Evolutionary conservation across 2,329 filamentous ascomycete species (phyloP), one percentile per base, ranked within the genome.

Genomic region (Apiospora rasikravindrae): DNA sequence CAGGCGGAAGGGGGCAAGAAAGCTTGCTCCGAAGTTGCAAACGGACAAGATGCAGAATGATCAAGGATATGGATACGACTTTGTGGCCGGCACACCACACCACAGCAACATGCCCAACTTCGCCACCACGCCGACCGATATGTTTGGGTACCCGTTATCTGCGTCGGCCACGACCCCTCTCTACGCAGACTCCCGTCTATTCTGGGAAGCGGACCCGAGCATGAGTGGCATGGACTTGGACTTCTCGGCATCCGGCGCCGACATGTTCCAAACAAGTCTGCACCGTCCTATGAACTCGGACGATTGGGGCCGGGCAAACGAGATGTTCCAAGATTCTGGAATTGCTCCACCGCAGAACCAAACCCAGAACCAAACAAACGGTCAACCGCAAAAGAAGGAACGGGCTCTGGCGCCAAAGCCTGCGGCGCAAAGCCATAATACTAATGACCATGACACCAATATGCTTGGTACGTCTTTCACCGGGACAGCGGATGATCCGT

Each of bases 111-210:
- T 89, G 81, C 79, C 83, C 40, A 79, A 80, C 14, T 86, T 87
- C 74, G 83, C 87, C 75, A 82, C 83, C 24, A 82, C 83, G 29
- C 82, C 86, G 16, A 83, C 83, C 71, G 89, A 91, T 75, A 84
- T 91, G 80, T 91, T 91, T 77, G 84, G 84, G 37, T 90, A 89
- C 77, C 88, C 89, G 40, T 83, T 91, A 80, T 88, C 89, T n/a
- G 88, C 88, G 2, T 86, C 89, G 26, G 85, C 85, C 44, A 84
- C 84, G 2, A 84, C 84, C 4, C 83, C 87, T 0, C 80, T 83
- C 2, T 88, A 85, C 74, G 78, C 78, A 10, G 82, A 84, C 70
- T 79, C 82, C 14, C 82, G 83, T 68, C 75, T 79, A 49, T 91
- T 90, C 74, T 92, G 90, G 90, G 88, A 90, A 73, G 82, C 85